Conservation (phyloP, 345 rosid species). For the Salix viminalis region DNA sequence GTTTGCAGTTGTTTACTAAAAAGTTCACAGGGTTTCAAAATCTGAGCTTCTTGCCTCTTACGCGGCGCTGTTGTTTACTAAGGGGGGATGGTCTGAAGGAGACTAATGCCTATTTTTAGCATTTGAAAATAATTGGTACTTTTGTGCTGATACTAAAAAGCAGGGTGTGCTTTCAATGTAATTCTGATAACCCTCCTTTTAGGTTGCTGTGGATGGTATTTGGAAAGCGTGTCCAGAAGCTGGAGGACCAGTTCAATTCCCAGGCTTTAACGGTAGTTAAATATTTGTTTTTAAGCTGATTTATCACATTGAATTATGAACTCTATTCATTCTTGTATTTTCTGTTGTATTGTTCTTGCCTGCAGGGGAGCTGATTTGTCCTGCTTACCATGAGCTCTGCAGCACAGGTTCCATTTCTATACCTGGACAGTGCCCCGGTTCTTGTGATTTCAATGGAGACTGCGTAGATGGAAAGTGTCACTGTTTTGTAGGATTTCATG, state of each 20-base stretch:
- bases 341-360: conserved; percentile 12
- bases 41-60: background rate
- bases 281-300: conserved; percentile 7
- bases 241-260: conserved; percentile 88
- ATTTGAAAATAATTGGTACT: background rate
- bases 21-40: too few species aligned
- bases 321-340: conserved; percentile 6
- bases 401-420: conserved; percentile 43
- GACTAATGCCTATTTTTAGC: background rate
- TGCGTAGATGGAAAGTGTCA: conserved; percentile 82
- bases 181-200: conserved; percentile 8
- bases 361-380: conserved; percentile 88
- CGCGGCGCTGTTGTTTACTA: background rate
- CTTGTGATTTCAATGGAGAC: conserved; percentile 87
- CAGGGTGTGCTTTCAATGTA: background rate
- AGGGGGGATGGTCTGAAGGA: background rate
- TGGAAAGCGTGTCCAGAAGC: conserved; percentile 88
- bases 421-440: conserved; percentile 71
- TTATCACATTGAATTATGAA: background rate
- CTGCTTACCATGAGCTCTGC: conserved; percentile 90
- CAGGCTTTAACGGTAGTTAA: conserved; percentile 73
- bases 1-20: too few species aligned
- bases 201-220: conserved; percentile 97
- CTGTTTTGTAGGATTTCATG: conserved; percentile 86
- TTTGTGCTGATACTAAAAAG: background rate